Conservation (phyloP, 495 filamentous ascomycete genomes). For the Aspergillus nidulans region DNA sequence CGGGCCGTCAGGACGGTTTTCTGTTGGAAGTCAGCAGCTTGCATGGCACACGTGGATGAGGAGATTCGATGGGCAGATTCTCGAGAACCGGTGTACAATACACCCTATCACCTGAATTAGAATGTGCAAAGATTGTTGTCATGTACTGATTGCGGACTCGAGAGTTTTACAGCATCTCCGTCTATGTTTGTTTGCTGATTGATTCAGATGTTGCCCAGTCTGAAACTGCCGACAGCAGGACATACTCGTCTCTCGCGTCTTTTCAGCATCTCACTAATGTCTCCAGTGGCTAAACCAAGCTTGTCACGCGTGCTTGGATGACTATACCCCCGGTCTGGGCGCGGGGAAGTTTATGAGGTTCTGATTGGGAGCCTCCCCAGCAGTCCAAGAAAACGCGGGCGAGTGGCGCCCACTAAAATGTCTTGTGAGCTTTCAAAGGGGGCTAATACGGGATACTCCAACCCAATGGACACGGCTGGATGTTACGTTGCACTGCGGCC, state of each 20-base stretch:
- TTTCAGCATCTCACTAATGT: background rate
- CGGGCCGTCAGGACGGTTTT: background rate
- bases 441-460: background rate
- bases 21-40: background rate
- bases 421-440: background rate
- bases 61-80: background rate
- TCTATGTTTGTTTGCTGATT: background rate
- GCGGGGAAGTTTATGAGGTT: background rate
- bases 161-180: background rate
- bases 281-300: slow-evolving; percentile 1
- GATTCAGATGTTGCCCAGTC: background rate
- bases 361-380: background rate
- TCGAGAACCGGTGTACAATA: background rate
- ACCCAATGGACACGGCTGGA: slow-evolving; percentile 1
- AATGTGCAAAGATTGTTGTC: background rate
- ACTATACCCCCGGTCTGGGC: background rate
- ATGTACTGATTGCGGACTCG: background rate
- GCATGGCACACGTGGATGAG: background rate
- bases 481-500: slow-evolving; percentile 8
- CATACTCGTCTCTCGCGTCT: background rate
- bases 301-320: background rate
- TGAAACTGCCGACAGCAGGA: background rate
- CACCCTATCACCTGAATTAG: background rate
- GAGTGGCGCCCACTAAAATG: slow-evolving; percentile 11
- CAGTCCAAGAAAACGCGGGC: slow-evolving; percentile 3